Conservation (phyloP, 164 flowering plant genomes). For the Tetracentron sinense region DNA sequence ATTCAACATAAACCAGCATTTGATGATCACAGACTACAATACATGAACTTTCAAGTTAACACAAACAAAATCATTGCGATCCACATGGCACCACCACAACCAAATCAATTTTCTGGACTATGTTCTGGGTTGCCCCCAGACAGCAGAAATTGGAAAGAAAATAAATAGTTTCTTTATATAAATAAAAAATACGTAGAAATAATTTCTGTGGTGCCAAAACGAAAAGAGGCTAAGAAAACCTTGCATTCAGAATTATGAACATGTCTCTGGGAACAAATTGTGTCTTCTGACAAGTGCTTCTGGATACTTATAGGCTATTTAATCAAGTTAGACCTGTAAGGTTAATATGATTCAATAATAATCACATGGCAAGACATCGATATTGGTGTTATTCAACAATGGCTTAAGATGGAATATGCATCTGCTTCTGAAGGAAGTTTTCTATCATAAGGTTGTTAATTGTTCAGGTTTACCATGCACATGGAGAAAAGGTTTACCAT, state of each 20-base stretch:
- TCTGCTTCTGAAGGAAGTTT: no score
- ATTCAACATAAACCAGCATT: background rate
- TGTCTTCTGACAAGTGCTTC: background rate
- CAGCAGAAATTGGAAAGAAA: no score
- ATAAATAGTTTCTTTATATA: no score
- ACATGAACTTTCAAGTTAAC: background rate
- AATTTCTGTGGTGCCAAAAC: no score
- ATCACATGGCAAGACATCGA: background rate
- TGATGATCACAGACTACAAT: background rate
- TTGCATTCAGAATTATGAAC: background rate
- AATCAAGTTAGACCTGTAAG: background rate
- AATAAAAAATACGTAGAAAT: no score
- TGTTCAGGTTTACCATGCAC: no score
- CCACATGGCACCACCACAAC: background rate
- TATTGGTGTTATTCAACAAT: background rate
- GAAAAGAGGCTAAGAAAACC: background rate
- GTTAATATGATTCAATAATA: no score
- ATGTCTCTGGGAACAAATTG: background rate
- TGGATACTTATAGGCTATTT: background rate
- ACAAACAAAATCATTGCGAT: background rate
- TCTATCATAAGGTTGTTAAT: no score
- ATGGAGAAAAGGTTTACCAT: no score
- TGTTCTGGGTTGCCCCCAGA: no score
- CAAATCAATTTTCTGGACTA: background rate
- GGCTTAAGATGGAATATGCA: background rate